Evolutionary conservation across 352 stramenopile genomes (phyloP), one percentile per base, ranked within the genome.

Genomic region (Globisporangium canariense): DNA sequence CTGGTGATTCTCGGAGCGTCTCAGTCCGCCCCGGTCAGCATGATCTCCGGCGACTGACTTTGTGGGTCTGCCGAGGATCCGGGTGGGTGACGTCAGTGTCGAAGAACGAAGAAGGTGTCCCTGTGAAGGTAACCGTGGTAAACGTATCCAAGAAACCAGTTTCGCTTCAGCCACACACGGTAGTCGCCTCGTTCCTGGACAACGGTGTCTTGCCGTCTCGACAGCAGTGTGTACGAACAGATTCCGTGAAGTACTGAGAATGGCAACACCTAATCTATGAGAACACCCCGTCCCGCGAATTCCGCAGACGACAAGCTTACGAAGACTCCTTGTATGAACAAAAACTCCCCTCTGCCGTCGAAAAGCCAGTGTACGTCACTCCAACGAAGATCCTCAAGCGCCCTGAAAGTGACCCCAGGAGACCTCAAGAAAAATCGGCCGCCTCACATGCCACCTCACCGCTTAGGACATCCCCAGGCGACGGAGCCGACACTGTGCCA

Each of bases 341-440:
- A 49, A 22, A 2, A 4, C 9, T 56, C 4, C 25, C 25, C 4
- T 13, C 50, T 13, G 2, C 50, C 4, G 50, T 56, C 11, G 9
- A 38, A 11, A 34, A 36, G 11, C 50, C 25, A 0, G 16, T 14
- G 6, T 56, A 56, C 25, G 5, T 32, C 7, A 56, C 50, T 1
- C 50, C 25, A 13, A 56, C 50, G 28, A 56, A 56, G 50, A 56
- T 56, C 50, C 50, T 56, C 50, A 49, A 49, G 41, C 41, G 16
- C 3, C 41, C 41, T 3, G 8, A 22, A 6, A 7, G 41, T 49
- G 7, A 10, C 13, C 41, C 22, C 2, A 2, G 4, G 13, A 11
- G 41, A 22, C 41, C 41, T 49, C 41, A 14, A 22, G 41, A 2
- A 6, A 22, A 7, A 11, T 49, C 41, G 41, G 41, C 22, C 13